Base-by-base conservation (phyloP, 2,329 filamentous ascomycete species). In the Cryphonectria parasitica region DNA sequence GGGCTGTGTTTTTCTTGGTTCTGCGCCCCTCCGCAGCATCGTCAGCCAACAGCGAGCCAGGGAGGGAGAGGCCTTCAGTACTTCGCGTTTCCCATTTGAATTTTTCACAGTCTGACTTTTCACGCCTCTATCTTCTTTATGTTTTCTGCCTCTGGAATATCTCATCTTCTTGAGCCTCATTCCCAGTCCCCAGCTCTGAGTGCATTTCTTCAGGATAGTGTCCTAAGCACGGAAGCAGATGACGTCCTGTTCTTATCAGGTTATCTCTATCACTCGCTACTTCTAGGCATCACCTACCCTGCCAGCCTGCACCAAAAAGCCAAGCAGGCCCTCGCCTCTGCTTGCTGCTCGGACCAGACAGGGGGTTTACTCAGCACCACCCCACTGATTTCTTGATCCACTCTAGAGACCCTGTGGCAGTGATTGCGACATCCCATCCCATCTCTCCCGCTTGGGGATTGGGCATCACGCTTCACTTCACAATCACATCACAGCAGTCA, bases 1-100 rank as follows among this genome's bases (percentile, higher is more conserved):
- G 58, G 68, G 64, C 69, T 66, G 69, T 70, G 69, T 54, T 54
- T 34, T 19, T 66, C 64, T 56, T 10, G 61, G 39, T 22, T 22
- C 39, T 34, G 25, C 54, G 28, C 54, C 54, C 15, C 25, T 31
- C 25, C 25, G 15, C 34, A 41, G 0, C 56, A 60, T 28, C 31
- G 7, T 60, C 56, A 60, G 28, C 25, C 45, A 49, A 34, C 34
- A 34, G 34, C 34, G 34, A 34, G 34, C 34, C 7, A 49, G 45
- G 22, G 45, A 49, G 45, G n/a, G 22, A n/a, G 45, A n/a, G 45
- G 43, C 17, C 43, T 49, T 60, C 13, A 60, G 15, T 28, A 19
- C 56, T 34, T 25, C 31, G n/a, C 15, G 25, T 5, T 43, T 43
- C 3, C 41, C 34, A 34, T 43, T 17, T 15, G 41, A 43, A 2